Evolutionary conservation across 441 rosid species (phyloP), one percentile per base, ranked within the genome.

Genomic region (Sinapis alba): DNA sequence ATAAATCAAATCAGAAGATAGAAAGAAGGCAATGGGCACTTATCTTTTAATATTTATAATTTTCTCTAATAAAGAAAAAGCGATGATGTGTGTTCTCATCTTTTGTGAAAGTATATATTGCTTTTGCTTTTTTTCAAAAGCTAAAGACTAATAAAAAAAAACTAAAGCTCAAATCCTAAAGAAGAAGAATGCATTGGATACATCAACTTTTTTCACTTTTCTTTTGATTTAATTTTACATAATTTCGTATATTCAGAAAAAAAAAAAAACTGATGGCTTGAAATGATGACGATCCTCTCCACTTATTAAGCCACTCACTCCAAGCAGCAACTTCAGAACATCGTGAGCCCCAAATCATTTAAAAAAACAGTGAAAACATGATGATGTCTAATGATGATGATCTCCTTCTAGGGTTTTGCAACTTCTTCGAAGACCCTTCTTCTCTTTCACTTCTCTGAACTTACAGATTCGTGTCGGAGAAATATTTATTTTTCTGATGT

Each of bases 51-150:
- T 47, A 66, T 50, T 59, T 60, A 65, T 66, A 66, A 24, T 58
- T 68, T 54, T 69, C 70, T 65, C 80, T 71, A 71, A 45, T 71
- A 77, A 71, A 71, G 77, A 72, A 71, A 77, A 72, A 77, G 77
- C 61, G 69, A 61, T 53, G 81, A 78, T 78, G 81, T 72, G 77
- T 66, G 58, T 61, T 71, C 73, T 78, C 81, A 72, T 78, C 81
- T 78, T 78, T 78, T 78, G 65, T 72, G 81, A 78, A 78, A 78
- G 77, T 51, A 72, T 72, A 72, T 78, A 72, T 72, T 78, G 73
- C 81, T 78, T 78, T 78, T 72, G 32, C 81, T 72, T 78, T 77
- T 77, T 71, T 0, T 0, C 13, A 66, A 78, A 78, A 72, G 77
- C 65, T 71, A 72, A 77, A 60, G 71, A 65, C 59, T 62, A 50